A percentile compares a stretch with the other conserved stretches of the same genome.
These are phyloP conservation scores for Chenopodium album DNA, from an alignment of 148 eudicot genomes.

Conservation along the genomic window DNA sequence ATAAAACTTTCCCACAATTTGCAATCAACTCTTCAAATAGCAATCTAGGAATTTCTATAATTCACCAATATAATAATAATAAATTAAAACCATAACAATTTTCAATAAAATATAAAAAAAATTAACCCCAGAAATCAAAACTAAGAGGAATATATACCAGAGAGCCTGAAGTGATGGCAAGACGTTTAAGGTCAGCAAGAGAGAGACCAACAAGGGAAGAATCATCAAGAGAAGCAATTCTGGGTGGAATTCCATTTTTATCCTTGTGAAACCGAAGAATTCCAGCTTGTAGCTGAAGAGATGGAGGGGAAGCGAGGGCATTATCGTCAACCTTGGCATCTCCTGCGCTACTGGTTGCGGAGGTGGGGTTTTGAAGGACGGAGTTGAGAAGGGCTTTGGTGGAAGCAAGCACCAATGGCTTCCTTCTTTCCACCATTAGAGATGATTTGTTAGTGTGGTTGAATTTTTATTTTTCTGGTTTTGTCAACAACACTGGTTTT, in stretches of 20 bases:
- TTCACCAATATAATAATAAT: too few relatives aligned
- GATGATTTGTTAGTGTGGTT: too few relatives aligned
- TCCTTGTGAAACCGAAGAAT: conserved; percentile 48
- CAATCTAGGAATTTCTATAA: too few relatives aligned
- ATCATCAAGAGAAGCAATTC: conserved; percentile 41
- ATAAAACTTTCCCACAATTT: too few relatives aligned
- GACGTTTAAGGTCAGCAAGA: conserved; percentile 57
- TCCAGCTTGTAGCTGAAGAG: conserved; percentile 52
- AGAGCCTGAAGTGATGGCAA: conserved; percentile 74
- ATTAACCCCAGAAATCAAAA: neutral
- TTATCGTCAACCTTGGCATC: neutral
- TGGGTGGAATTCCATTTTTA: conserved; percentile 24
- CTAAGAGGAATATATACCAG: conserved; percentile 42
- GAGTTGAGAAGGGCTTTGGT: conserved; percentile 66
- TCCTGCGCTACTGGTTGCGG: neutral
- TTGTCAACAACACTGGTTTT: too few relatives aligned
- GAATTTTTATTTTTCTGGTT: too few relatives aligned
- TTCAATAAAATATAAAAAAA: neutral
- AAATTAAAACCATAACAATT: neutral
- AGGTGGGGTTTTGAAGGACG: conserved; percentile 19
- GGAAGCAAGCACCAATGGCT: conserved; percentile 78
- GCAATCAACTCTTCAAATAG: too few relatives aligned
- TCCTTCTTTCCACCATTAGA: conserved; percentile 69
- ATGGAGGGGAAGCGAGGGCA: conserved; percentile 21
- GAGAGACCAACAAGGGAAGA: conserved; percentile 77